Base-by-base conservation (phyloP, 2,329 filamentous ascomycete species). In the Cladosporium cucumerinum region DNA sequence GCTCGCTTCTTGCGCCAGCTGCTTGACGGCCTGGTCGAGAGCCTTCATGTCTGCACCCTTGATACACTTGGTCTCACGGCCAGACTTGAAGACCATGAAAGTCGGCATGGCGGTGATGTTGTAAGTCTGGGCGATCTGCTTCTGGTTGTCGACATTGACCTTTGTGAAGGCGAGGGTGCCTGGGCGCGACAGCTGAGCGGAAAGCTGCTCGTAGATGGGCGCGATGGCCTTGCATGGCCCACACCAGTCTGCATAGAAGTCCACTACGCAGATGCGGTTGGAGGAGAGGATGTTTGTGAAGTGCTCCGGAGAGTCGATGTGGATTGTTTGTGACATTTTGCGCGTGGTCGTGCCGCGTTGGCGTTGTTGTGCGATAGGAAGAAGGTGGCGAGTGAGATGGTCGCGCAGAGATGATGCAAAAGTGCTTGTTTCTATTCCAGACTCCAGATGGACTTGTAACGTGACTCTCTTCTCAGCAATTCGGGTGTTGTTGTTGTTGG, bases 211-310 rank as follows among this genome's bases (percentile, higher is more conserved):
- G 81, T 92, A 97, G 68, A 93, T 78, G 21, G 93, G 92, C 6
- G 90, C 90, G 70, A 98, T 93, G 69, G 86, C 84, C 72, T 92
- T 90, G 85, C 93, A 96, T 73, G 92, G 90, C 36, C 82, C 88
- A 75, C 91, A 96, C 89, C 90, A 95, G 74, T 92, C 89, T 73
- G 93, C 92, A 73, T 91, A 94, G 83, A 97, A 97, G 80, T 97
- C 91, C 73, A 89, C 88, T 63, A 98, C 89, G 49, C 98, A 91
- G 66, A 97, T 86, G 69, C 86, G 87, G 36, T 91, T 93, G 63
- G 85, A 87, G 67, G 85, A 85, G 67, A 97, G 83, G 66, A 95
- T 79, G 34, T 81, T 79, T 71, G 83, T 84, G 72, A 96, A 89
- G 74, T 94, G 87, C 48, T 73, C 67, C 14, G 79, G 75, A 55